Conservation (phyloP, 306 rosid genomes). For the Trifolium repens region DNA sequence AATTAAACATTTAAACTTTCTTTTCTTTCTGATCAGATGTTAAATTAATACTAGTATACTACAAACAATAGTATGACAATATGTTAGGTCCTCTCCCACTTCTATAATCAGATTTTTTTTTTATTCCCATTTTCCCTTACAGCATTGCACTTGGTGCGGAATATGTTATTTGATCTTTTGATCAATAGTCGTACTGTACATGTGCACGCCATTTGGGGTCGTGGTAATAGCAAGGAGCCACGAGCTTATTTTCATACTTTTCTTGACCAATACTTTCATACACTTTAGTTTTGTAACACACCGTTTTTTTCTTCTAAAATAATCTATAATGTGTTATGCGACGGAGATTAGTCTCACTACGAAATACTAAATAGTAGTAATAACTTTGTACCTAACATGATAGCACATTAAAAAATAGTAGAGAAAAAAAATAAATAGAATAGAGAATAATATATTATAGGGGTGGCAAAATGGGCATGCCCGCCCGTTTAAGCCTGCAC, state of each 20-base stretch:
- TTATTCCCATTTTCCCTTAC: slow-evolving; percentile 8
- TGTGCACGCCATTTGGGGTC: slow-evolving; percentile 47
- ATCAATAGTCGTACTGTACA: slow-evolving; percentile 29
- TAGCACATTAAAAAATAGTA: too few relatives aligned
- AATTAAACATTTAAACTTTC: slow-evolving; percentile 24
- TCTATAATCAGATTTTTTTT: background rate
- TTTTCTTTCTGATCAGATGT: slow-evolving; percentile 21
- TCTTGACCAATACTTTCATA: background rate
- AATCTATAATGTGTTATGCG: too few relatives aligned
- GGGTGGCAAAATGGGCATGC: too few relatives aligned
- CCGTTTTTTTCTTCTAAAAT: too few relatives aligned
- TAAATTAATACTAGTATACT: background rate
- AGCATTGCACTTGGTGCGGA: slow-evolving; percentile 20
- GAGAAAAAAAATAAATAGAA: too few relatives aligned
- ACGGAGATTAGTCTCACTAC: too few relatives aligned
- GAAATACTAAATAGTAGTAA: too few relatives aligned
- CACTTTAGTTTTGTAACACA: too few relatives aligned
- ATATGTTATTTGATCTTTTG: background rate
- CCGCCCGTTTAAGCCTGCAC: too few relatives aligned
- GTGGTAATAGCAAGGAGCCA: background rate
- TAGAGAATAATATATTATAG: too few relatives aligned
- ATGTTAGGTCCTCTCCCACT: background rate
- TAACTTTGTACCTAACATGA: too few relatives aligned
- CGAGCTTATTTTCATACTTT: background rate
- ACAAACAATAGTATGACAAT: background rate